Percentiles rank a stretch among this genome's conserved stretches.
phyloP scores from a whole-genome alignment of 2,329 filamentous ascomycete genomes.

The Tolypocladium ovalisporum region DNA sequence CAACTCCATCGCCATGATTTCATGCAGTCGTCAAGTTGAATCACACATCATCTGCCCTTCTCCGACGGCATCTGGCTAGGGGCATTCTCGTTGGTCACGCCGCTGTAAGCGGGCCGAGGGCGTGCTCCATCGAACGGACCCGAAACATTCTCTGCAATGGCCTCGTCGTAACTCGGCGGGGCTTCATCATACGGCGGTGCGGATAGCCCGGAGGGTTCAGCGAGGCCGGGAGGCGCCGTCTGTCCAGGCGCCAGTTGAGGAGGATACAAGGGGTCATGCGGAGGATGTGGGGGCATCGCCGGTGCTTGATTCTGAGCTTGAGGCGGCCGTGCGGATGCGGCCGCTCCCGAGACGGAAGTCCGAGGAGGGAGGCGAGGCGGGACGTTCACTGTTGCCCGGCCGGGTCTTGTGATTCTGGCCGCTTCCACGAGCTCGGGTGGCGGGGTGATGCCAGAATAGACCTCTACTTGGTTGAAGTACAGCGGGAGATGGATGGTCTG shows the following conservation, averaged over 20 bases:
- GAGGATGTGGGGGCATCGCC: slow-evolving; percentile 15
- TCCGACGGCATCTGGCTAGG: slow-evolving; percentile 38
- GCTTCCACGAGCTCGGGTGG: slow-evolving; percentile 65
- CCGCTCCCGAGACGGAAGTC: slow-evolving; percentile 14
- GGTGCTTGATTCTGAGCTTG: slow-evolving; percentile 10
- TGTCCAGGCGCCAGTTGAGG: slow-evolving; percentile 40
- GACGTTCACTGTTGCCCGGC: slow-evolving; percentile 22
- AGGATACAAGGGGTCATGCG: slow-evolving; percentile 43
- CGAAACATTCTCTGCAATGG: slow-evolving; percentile 63
- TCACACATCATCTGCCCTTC: slow-evolving; percentile 20
- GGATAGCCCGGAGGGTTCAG: slow-evolving; percentile 21
- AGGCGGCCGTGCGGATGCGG: slow-evolving; percentile 6
- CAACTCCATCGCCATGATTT: neutral
- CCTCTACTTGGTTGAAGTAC: slow-evolving; percentile 59
- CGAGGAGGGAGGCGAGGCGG: slow-evolving; percentile 26
- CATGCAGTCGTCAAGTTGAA: slow-evolving; percentile 5
- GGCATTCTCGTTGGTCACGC: slow-evolving; percentile 49
- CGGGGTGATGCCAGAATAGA: slow-evolving; percentile 82
- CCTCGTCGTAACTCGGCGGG: slow-evolving; percentile 93
- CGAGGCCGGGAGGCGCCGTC: slow-evolving; percentile 15
- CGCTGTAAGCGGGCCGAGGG: slow-evolving; percentile 57
- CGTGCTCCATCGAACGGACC: slow-evolving; percentile 54
- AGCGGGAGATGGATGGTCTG: slow-evolving; percentile 72
- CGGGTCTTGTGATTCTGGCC: slow-evolving; percentile 23
- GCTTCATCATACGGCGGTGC: slow-evolving; percentile 54